Evolutionary conservation across 2,329 filamentous ascomycete species (phyloP).

Genomic region (Pyricularia grisea): DNA sequence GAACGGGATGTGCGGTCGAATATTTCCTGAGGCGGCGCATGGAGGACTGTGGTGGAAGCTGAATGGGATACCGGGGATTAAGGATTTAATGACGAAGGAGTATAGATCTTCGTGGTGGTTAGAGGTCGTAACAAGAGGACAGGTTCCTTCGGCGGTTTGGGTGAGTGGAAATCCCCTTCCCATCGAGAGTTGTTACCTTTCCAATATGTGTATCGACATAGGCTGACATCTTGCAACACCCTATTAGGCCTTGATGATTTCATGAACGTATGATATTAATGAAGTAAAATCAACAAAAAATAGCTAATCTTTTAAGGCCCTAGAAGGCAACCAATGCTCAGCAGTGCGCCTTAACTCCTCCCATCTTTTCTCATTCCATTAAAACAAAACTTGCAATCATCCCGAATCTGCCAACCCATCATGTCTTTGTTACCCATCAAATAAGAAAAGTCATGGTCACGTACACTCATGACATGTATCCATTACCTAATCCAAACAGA

Average conservation of each 20-base stretch:
- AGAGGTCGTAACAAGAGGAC: not conserved
- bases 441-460: not conserved
- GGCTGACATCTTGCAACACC: not conserved
- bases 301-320: not conserved
- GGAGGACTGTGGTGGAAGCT: conserved; percentile 2
- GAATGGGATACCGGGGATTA: not conserved
- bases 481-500: not conserved
- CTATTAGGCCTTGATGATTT: not conserved
- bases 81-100: not conserved
- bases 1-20: conserved; percentile 1
- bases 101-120: not conserved
- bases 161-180: not conserved
- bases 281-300: not conserved
- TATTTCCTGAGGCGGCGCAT: conserved; percentile 3
- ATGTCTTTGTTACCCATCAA: not conserved
- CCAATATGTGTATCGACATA: not conserved
- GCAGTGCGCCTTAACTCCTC: not conserved
- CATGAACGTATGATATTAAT: not conserved
- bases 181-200: not conserved
- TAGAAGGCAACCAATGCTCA: not conserved
- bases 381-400: not conserved
- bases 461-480: not conserved
- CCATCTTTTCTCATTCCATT: not conserved
- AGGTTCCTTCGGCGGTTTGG: not conserved
- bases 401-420: not conserved